Evolutionary conservation across 768 basidiomycete genomes (phyloP).

Genomic region (Leccinellum rugosiceps): DNA sequence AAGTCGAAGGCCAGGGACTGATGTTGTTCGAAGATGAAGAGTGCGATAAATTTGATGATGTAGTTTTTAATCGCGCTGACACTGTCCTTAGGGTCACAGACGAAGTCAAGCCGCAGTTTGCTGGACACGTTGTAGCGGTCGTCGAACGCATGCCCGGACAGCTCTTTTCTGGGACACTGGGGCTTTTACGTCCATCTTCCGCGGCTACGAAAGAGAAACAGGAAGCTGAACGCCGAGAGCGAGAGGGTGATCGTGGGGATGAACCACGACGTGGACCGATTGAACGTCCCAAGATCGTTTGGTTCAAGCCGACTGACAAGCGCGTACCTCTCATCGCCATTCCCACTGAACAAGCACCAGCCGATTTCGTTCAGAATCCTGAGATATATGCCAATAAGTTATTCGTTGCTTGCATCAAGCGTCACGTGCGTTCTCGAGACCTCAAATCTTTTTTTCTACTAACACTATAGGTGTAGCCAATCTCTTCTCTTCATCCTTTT

Average conservation of each 20-base stretch:
- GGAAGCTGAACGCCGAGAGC: slow-evolving; percentile 94
- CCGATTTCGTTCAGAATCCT: slow-evolving; percentile 92
- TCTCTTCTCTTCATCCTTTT: slow-evolving; percentile 97
- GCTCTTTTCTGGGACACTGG: slow-evolving; percentile 95
- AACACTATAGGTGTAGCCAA: slow-evolving; percentile 51
- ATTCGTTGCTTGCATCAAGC: slow-evolving; percentile 98
- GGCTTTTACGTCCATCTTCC: slow-evolving; percentile 90
- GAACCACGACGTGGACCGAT: slow-evolving; percentile 75
- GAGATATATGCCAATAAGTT: slow-evolving; percentile 87
- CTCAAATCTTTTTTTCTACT: slow-evolving; percentile 10
- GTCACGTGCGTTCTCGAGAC: slow-evolving; percentile 65
- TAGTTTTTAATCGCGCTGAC: slow-evolving; percentile 4
- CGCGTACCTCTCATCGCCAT: slow-evolving; percentile 98
- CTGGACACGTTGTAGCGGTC: slow-evolving; percentile 99
- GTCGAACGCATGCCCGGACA: slow-evolving; percentile 99
- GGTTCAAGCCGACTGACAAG: slow-evolving; percentile 99
- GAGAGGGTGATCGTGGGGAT: slow-evolving; percentile 89
- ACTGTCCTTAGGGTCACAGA: slow-evolving; percentile 74
- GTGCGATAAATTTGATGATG: slow-evolving; percentile 39
- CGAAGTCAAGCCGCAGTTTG: slow-evolving; percentile 96
- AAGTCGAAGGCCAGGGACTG: slow-evolving; percentile 97
- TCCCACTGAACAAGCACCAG: slow-evolving; percentile 96
- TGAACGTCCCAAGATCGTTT: slow-evolving; percentile 97
- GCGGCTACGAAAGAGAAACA: slow-evolving; percentile 99
- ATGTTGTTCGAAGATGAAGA: slow-evolving; percentile 98